These are phyloP conservation scores for Erysiphe pulchra DNA, from an alignment of 2,329 filamentous ascomycete species.

Conservation along the genomic window DNA sequence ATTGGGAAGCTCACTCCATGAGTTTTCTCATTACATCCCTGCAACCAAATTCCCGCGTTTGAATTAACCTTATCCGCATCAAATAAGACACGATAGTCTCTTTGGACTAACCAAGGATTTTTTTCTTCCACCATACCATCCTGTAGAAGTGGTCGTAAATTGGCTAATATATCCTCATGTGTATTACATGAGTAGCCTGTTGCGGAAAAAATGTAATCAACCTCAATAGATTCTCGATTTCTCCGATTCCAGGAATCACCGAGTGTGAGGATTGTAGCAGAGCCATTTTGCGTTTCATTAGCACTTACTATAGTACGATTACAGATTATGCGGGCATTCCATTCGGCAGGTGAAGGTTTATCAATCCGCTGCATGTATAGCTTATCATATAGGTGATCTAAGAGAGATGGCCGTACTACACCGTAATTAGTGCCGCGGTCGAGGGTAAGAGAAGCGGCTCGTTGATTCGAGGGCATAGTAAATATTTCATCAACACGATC, in stretches of 20 bases:
- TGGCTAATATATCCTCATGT: constrained; percentile 52
- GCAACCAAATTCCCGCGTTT: constrained; percentile 62
- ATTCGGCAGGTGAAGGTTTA: constrained; percentile 39
- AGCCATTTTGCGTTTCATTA: neutral
- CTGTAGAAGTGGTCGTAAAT: constrained; percentile 39
- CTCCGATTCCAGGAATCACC: constrained; percentile 17
- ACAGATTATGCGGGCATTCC: constrained; percentile 60
- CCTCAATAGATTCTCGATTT: constrained; percentile 23
- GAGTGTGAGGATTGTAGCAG: constrained; percentile 7
- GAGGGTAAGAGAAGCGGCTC: constrained; percentile 30
- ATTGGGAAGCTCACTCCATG: constrained; percentile 46
- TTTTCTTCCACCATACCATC: constrained; percentile 12
- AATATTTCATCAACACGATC: constrained; percentile 57
- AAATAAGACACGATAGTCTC: constrained; percentile 61
- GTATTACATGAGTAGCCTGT: constrained; percentile 63
- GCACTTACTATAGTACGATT: constrained; percentile 29
- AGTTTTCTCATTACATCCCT: constrained; percentile 79
- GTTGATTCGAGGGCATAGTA: constrained; percentile 33
- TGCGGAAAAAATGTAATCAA: constrained; percentile 63
- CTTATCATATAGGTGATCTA: constrained; percentile 67
- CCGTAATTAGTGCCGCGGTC: constrained; percentile 83
- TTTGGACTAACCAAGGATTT: constrained; percentile 36
- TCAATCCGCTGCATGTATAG: constrained; percentile 67
- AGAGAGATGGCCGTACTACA: constrained; percentile 71
- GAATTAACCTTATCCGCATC: constrained; percentile 37